A percentile compares a stretch with the other conserved stretches of the same genome.
Conservation (phyloP, 106 monocot genomes). For the Triglochin maritima region DNA sequence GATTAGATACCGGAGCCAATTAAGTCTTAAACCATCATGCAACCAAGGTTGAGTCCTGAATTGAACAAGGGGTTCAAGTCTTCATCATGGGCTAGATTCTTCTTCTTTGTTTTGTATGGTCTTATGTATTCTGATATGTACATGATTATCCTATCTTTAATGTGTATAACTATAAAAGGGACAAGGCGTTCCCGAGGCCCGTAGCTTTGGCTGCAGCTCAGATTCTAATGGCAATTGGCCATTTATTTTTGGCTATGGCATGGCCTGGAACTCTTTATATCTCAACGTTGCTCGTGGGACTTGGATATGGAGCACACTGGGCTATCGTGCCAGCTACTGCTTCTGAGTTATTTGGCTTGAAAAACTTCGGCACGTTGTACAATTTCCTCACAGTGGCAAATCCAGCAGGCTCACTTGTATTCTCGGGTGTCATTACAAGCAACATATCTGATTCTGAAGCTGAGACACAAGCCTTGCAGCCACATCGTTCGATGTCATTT, state of each 20-base stretch:
- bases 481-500: constrained; percentile 1
- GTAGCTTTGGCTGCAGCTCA: constrained; percentile 49
- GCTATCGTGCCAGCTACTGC: constrained; percentile 57
- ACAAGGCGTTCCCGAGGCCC: constrained; percentile 58
- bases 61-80: too few relatives aligned
- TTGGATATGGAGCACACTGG: constrained; percentile 14
- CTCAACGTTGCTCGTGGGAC: constrained; percentile 56
- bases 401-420: constrained; percentile 57
- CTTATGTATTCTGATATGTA: too few relatives aligned
- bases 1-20: too few relatives aligned
- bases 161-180: constrained; percentile 21
- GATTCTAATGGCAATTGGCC: constrained; percentile 50
- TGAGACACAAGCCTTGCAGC: constrained; percentile 35
- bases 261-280: constrained; percentile 68
- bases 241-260: constrained; percentile 64
- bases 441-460: constrained; percentile 64
- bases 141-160: background rate
- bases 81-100: too few relatives aligned
- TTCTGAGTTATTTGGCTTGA: too few relatives aligned
- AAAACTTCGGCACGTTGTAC: constrained; percentile 35
- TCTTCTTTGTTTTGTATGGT: too few relatives aligned
- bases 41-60: too few relatives aligned
- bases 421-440: constrained; percentile 62
- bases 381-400: constrained; percentile 68
- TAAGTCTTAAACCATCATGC: too few relatives aligned